Evolutionary conservation across 1,284 basidiomycete species (phyloP).

Genomic region (Austroboletus sp.): DNA sequence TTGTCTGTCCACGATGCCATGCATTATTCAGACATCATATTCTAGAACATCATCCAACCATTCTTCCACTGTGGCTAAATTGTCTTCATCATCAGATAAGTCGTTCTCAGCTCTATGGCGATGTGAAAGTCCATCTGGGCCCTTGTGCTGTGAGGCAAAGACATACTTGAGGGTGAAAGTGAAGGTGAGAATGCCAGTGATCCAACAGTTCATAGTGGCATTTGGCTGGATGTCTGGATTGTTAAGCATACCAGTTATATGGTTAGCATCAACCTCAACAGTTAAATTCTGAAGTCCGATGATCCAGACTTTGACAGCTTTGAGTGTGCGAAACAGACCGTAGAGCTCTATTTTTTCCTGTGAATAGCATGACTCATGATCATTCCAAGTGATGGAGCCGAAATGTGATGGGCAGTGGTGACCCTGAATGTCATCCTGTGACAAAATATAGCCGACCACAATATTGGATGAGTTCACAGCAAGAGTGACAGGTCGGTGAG

Average conservation of each 20-base stretch:
- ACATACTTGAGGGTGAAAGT: constrained; percentile 22
- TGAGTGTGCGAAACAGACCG: constrained; percentile 30
- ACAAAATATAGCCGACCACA: constrained; percentile 30
- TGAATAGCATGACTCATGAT: constrained; percentile 34
- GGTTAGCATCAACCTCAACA: not conserved
- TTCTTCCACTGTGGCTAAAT: not conserved
- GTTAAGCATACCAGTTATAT: constrained; percentile 6
- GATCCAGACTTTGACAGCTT: not conserved
- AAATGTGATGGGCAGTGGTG: constrained; percentile 21
- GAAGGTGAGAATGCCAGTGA: constrained; percentile 34
- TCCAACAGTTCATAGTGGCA: constrained; percentile 38
- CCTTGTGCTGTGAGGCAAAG: not conserved
- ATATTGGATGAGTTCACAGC: constrained; percentile 35
- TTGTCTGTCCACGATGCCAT: not conserved
- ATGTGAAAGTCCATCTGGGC: not conserved
- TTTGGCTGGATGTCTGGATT: constrained; percentile 20
- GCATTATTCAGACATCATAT: not conserved
- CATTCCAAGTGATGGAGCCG: constrained; percentile 36
- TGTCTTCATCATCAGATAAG: not conserved
- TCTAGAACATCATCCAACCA: not conserved
- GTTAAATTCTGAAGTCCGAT: not conserved
- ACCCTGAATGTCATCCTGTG: constrained; percentile 25
- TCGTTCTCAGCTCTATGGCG: not conserved
- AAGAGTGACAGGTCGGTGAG: constrained; percentile 26
- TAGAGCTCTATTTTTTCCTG: constrained; percentile 41